Evolutionary conservation across 106 monocot species (phyloP), one percentile per base, ranked within the genome.

Genomic region (Dendrobium nobile): DNA sequence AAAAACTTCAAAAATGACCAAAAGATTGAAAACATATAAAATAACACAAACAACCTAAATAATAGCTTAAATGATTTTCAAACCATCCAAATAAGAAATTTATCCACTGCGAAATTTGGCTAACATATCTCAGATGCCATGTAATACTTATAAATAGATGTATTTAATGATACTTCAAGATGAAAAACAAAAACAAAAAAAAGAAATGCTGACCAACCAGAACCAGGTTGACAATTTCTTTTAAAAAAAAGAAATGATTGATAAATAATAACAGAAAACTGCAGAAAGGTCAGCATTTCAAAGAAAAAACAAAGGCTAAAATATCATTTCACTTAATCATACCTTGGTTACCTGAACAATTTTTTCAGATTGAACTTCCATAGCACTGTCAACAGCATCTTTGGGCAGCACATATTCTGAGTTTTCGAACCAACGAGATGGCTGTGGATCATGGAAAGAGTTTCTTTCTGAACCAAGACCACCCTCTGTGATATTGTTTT

Each of bases 321-420:
- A 61, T 3, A 27, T 37, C 31, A 70, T 37, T 11, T 4, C 37
- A 24, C 27, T 16, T 16, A 40, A 27, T 4, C 41, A 83, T 51
- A 51, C 37, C 3, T 37, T 37, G 37, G 37, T 37, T 65, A 86
- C 84, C 80, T 58, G 68, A 44, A 82, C 40, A 61, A 75, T 31
- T 40, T 86, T 87, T 68, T 89, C 83, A 3, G 91, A 84, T 4
- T 79, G 81, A 47, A 88, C 83, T 73, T 89, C 91, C 26, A 64
- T 33, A 15, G 83, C 84, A 58, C 67, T 77, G 10, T 59, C 82
- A 16, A 65, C 59, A 11, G 74, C 41, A 41, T 45, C 78, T 84
- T 67, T 85, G 70, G 82, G 70, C 59, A 64, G 44, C 42, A 68
- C 20, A 18, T 75, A 42, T 43, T 48, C 47, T 10, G 37, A 18